Percentiles rank a stretch among this genome's conserved stretches.
Evolutionary conservation across 208 protist species (phyloP).

Genomic region (Leishmania braziliensis): DNA sequence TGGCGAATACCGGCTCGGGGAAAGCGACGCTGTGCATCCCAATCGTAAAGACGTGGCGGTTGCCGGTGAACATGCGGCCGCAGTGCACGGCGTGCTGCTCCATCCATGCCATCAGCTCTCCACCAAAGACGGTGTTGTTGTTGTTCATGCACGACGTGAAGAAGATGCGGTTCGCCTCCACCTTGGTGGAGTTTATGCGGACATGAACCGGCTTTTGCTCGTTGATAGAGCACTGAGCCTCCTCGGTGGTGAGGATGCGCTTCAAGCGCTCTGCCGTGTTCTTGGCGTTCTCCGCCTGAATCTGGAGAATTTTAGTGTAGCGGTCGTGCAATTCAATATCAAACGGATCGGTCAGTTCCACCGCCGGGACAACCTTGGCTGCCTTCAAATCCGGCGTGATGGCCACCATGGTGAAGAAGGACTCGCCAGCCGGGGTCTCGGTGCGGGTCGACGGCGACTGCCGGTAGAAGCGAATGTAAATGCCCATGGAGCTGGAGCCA

Average conservation of each 20-base stretch:
- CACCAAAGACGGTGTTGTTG: slow-evolving; percentile 94
- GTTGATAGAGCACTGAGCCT: slow-evolving; percentile 73
- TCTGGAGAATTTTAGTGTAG: slow-evolving; percentile 58
- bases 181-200: slow-evolving; percentile 52
- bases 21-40: slow-evolving; percentile 92
- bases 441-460: slow-evolving; percentile 59
- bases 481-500: slow-evolving; percentile 79
- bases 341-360: slow-evolving; percentile 66
- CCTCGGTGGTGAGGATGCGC: slow-evolving; percentile 38
- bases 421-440: slow-evolving; percentile 70
- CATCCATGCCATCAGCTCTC: slow-evolving; percentile 93
- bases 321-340: slow-evolving; percentile 71
- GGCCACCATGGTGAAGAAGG: slow-evolving; percentile 90
- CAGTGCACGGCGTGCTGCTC: slow-evolving; percentile 89
- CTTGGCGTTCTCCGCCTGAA: slow-evolving; percentile 39
- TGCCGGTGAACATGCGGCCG: slow-evolving; percentile 86
- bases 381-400: slow-evolving; percentile 79
- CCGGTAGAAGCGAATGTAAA: slow-evolving; percentile 84
- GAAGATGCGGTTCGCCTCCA: slow-evolving; percentile 86
- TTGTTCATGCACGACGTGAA: slow-evolving; percentile 87
- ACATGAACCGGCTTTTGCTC: slow-evolving; percentile 53
- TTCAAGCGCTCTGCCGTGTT: slow-evolving; percentile 17
- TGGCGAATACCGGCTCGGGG: slow-evolving; percentile 79
- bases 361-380: slow-evolving; percentile 79
- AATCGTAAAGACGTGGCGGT: slow-evolving; percentile 86